Evolutionary conservation across 2,329 filamentous ascomycete genomes (phyloP), one percentile per base, ranked within the genome.

Genomic region (Penicillium hesseltinei): DNA sequence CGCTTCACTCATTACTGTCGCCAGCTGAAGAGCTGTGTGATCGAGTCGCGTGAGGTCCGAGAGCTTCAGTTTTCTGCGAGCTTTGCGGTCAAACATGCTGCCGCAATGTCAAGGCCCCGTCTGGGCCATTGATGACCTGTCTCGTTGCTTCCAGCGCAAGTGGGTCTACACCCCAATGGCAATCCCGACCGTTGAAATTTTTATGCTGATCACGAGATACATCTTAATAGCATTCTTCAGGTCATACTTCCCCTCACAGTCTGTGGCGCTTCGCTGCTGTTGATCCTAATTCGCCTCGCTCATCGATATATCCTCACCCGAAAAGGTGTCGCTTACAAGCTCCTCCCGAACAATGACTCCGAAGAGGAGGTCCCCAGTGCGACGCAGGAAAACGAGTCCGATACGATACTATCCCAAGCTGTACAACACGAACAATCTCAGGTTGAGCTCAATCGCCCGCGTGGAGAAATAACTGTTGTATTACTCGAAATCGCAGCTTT

Each of bases 401-500:
- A 83, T 58, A 72, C 84, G 51, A 81, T 84, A 55, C 75, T 88
- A 45, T 79, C 78, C 54, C 78, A 81, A 47, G 83, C 81, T n/a
- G 76, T 78, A 56, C 78, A 75, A 45, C 74, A 76, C 49, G 78
- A 79, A 45, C 74, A 79, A 59, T 69, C 75, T 13, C 80, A 81
- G 13, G 74, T 82, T 49, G 83, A 92, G 47, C 80, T 92, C 57
- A 88, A 94, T 74, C 88, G 83, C 44, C 94, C 94, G 2, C 81
- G 83, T 9, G 91, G 84, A 43, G 88, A 96, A 75, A 77, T 88
- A 40, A 75, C 88, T 9, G 81, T 91, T 13, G 83, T 93, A 5
- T 68, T 88, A 1, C 66, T 93, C 9, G 94, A 99, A 77, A 85
- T 90, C 66, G 72, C 91, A 10, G 88, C 89, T 29, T 83, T 97